These are phyloP conservation scores for Termitomyces sp. DNA, from an alignment of 768 basidiomycete genomes.

Conservation along the genomic window DNA sequence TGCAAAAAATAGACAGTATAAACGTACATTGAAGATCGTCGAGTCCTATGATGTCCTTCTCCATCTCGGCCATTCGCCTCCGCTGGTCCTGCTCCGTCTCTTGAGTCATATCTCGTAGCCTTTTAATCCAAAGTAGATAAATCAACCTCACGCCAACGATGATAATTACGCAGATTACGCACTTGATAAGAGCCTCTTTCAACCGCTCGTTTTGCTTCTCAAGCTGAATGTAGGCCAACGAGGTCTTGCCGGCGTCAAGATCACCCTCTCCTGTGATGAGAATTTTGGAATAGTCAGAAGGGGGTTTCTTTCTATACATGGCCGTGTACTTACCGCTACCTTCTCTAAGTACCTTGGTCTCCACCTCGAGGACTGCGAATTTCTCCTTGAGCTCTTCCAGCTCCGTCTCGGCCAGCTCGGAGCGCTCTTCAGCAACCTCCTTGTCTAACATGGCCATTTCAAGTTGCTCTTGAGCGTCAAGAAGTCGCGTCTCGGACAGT, in stretches of 20 bases:
- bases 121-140: slow-evolving; percentile 21
- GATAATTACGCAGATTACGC: background rate
- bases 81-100: slow-evolving; percentile 87
- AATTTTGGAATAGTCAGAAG: background rate
- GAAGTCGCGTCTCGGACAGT: slow-evolving; percentile 60
- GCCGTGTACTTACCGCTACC: slow-evolving; percentile 30
- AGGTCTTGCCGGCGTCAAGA: slow-evolving; percentile 40
- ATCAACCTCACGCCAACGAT: background rate
- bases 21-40: slow-evolving; percentile 76
- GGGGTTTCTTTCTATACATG: background rate
- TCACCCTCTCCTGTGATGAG: slow-evolving; percentile 13
- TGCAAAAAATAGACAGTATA: background rate
- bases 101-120: slow-evolving; percentile 82
- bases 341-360: slow-evolving; percentile 66
- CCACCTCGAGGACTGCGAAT: slow-evolving; percentile 75
- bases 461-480: slow-evolving; percentile 83
- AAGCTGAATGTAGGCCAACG: slow-evolving; percentile 74
- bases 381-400: slow-evolving; percentile 76
- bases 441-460: slow-evolving; percentile 96
- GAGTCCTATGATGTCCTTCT: slow-evolving; percentile 74
- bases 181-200: slow-evolving; percentile 91
- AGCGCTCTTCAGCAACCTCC: slow-evolving; percentile 92
- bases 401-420: slow-evolving; percentile 74
- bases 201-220: slow-evolving; percentile 96
- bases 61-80: slow-evolving; percentile 77